Percentiles rank a stretch among this genome's conserved stretches.
Conservation (phyloP, 2,329 filamentous ascomycete species). For the Epicoccum nigrum region DNA sequence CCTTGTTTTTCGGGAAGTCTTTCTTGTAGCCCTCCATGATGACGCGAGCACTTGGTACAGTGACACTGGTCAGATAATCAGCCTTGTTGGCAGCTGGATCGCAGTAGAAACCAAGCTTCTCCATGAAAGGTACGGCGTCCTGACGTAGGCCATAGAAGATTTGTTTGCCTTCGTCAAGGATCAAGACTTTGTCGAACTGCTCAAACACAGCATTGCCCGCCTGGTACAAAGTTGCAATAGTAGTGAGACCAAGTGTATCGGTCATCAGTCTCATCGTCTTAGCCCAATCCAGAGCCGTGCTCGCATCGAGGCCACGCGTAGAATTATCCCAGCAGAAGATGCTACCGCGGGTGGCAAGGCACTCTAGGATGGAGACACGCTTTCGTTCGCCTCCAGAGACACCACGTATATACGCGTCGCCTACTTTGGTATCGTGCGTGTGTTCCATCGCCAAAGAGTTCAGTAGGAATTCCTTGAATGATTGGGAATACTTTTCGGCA, state of each 20-base stretch:
- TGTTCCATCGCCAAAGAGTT: conserved; percentile 49
- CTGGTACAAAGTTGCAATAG: conserved; percentile 62
- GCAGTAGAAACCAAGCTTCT: conserved; percentile 69
- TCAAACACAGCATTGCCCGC: conserved; percentile 23
- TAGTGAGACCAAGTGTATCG: conserved; percentile 55
- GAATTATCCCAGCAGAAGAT: conserved; percentile 15
- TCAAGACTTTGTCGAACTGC: conserved; percentile 71
- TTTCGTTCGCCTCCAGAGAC: conserved; percentile 73
- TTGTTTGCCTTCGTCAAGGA: conserved; percentile 74
- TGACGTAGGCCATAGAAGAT: conserved; percentile 72
- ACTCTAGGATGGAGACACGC: conserved; percentile 67
- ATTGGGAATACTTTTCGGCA: background rate
- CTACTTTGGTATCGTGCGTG: conserved; percentile 68
- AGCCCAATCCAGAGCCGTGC: conserved; percentile 60
- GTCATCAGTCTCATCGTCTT: conserved; percentile 56
- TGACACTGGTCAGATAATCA: conserved; percentile 77
- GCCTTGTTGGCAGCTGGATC: conserved; percentile 66
- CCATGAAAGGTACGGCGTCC: conserved; percentile 68
- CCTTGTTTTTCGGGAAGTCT: conserved; percentile 28
- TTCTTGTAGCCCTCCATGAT: conserved; percentile 27
- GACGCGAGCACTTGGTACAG: conserved; percentile 44
- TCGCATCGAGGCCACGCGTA: conserved; percentile 32
- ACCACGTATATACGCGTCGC: conserved; percentile 69
- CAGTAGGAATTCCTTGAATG: background rate
- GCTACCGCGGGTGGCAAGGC: conserved; percentile 24